Base-by-base conservation (phyloP, 2,329 filamentous ascomycete species). In the Ophiosphaerella herpotricha region DNA sequence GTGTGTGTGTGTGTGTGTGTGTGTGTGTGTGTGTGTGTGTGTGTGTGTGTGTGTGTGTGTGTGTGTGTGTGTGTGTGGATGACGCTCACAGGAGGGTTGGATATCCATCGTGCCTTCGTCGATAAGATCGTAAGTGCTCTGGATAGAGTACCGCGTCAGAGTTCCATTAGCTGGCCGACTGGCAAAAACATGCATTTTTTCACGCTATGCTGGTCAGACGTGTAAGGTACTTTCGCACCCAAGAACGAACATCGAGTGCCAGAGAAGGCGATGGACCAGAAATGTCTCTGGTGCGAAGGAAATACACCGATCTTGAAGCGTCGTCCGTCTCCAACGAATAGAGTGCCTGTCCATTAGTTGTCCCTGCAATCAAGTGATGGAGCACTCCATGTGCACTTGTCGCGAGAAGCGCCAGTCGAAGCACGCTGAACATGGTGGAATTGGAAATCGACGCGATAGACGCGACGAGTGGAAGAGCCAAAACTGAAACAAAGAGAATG, bases 311-410 rank as follows among this genome's bases (percentile, higher is more conserved):
- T 8, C 50, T 55, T 5, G 52, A 43, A 14, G 41, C 48, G 43
- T 59, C 58, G 16, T 63, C 47, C 18, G 54, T 13, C 35, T 63
- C 59, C 29, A 63, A 36, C 9, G 54, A 54, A 35, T 63, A 57
- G 7, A 64, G 39, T 6, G 47, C 46, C 32, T 46, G 41, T 3
- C 55, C 54, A 39, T 55, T 48, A 5, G 35, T 49, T 7, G 57
- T 58, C 16, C 61, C 61, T 29, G 61, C 61, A 39, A 60, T 56
- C 1, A 63, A 42, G 45, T 64, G 59, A 29, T 64, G 59, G 36
- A 55, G n/a, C 9, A 52, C 32, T 16, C 57, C 47, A 14, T 48
- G 39, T 11, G 46, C 46, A 9, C 35, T 43, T 34, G 48, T 33
- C 14, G 43, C 54, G 14, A 58, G 43, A 2, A 54, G 39, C 13